These are phyloP conservation scores for Ascoidea rubescens DNA, from an alignment of 805 yeast genomes.

Conservation along the genomic window DNA sequence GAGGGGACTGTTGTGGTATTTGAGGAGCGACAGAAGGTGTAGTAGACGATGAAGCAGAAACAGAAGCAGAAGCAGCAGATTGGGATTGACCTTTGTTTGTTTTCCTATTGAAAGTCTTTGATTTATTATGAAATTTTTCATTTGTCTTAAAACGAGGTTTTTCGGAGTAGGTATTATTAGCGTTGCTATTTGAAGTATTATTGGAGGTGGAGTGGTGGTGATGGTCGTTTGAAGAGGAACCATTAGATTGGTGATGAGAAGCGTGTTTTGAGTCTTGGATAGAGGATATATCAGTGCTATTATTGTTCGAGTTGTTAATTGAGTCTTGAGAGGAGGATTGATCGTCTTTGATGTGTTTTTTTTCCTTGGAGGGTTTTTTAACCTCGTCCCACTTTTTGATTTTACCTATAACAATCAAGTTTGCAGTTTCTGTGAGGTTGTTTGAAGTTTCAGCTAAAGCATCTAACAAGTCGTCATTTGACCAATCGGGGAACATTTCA, in stretches of 20 bases:
- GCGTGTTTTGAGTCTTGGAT: background rate
- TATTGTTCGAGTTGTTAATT: background rate
- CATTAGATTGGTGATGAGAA: background rate
- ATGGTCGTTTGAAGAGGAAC: too few relatives aligned
- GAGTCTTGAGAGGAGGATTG: conserved; percentile 8
- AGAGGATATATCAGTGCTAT: background rate
- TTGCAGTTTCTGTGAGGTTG: conserved; percentile 69
- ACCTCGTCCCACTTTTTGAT: conserved; percentile 93
- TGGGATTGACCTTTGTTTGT: conserved; percentile 10
- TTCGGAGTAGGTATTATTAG: too few relatives aligned
- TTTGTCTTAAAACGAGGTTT: background rate
- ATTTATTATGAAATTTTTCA: conserved; percentile 2
- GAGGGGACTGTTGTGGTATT: conserved; percentile 8
- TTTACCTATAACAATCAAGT: conserved; percentile 80
- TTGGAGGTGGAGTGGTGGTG: background rate
- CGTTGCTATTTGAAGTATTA: background rate
- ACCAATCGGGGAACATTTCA: conserved; percentile 95
- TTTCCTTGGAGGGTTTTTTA: conserved; percentile 47
- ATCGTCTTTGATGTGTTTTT: conserved; percentile 20
- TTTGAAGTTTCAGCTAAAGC: conserved; percentile 60
- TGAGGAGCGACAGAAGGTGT: conserved; percentile 14
- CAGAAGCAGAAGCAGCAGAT: conserved; percentile 15
- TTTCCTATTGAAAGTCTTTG: conserved; percentile 5
- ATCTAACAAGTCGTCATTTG: conserved; percentile 64
- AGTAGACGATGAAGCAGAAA: conserved; percentile 15